A percentile compares a stretch with the other conserved stretches of the same genome.
Evolutionary conservation across 108 stramenopile species (phyloP).

Genomic region (Nannochloropsis salina): DNA sequence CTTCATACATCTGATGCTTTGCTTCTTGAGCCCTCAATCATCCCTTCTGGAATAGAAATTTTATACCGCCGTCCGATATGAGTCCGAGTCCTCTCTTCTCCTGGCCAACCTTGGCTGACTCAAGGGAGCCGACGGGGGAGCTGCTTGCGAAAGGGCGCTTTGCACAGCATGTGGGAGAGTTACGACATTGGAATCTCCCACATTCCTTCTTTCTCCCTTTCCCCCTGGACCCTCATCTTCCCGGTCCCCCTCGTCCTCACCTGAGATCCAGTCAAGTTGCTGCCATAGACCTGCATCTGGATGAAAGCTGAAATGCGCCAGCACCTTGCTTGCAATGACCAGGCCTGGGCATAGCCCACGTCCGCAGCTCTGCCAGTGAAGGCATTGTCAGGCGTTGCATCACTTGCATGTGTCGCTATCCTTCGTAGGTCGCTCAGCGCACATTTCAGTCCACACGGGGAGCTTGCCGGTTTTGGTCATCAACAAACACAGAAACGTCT

Average conservation of each 20-base stretch:
- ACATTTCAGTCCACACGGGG: too few species aligned
- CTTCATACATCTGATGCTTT: too few species aligned
- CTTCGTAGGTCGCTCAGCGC: background rate
- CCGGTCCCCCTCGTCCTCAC: background rate
- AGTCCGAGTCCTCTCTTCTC: background rate
- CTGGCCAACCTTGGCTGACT: background rate
- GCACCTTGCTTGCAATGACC: background rate
- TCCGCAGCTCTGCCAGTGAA: background rate
- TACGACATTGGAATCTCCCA: background rate
- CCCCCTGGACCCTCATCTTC: background rate
- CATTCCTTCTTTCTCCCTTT: background rate
- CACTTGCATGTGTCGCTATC: background rate
- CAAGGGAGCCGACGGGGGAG: background rate
- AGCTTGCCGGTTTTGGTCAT: too few species aligned
- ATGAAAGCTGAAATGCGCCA: background rate
- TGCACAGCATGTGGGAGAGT: background rate
- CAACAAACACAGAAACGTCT: background rate
- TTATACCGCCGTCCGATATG: too few species aligned
- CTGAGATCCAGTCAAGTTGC: slow-evolving; percentile 3
- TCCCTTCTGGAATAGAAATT: too few species aligned
- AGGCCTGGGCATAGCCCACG: background rate
- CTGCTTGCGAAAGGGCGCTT: background rate
- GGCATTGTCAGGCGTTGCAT: background rate
- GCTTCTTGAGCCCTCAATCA: too few species aligned
- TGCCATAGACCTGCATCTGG: background rate